Evolutionary conservation across 1,284 basidiomycete species (phyloP).

Genomic region (Veloboletus limbatus): DNA sequence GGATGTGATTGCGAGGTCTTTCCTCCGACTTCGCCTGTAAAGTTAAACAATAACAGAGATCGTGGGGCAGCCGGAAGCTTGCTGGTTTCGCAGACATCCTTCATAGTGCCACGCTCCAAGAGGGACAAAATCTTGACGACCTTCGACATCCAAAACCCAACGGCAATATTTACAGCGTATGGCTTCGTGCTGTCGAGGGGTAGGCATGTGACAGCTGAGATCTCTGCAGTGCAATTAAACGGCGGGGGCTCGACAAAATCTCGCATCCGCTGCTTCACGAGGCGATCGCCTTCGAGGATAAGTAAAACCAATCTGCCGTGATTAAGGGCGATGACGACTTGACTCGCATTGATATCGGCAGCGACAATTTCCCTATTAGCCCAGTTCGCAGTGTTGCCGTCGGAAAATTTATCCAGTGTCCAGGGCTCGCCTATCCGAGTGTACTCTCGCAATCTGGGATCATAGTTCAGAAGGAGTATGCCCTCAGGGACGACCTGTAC

Average conservation of each 20-base stretch:
- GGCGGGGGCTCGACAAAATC: conserved; percentile 22
- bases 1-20: conserved; percentile 41
- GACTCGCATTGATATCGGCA: conserved; percentile 61
- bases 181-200: conserved; percentile 49
- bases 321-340: conserved; percentile 64
- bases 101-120: conserved; percentile 11
- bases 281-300: conserved; percentile 41
- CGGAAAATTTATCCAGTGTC: conserved; percentile 31
- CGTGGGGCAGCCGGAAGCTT: conserved; percentile 60
- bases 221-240: conserved; percentile 39
- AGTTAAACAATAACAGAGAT: conserved; percentile 69
- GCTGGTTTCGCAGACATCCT: conserved; percentile 43
- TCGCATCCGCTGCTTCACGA: conserved; percentile 35
- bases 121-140: conserved; percentile 59
- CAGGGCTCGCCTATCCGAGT: conserved; percentile 34
- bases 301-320: conserved; percentile 57
- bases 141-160: conserved; percentile 78
- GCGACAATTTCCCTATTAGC: conserved; percentile 55
- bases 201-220: conserved; percentile 63
- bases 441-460: conserved; percentile 37
- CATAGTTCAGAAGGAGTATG: conserved; percentile 54
- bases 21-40: conserved; percentile 40
- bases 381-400: conserved; percentile 21
- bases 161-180: conserved; percentile 51
- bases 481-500: conserved; percentile 70